phyloP scores from a whole-genome alignment of 371 early-diverging fungal species.

The Aphelidium insulamus region DNA sequence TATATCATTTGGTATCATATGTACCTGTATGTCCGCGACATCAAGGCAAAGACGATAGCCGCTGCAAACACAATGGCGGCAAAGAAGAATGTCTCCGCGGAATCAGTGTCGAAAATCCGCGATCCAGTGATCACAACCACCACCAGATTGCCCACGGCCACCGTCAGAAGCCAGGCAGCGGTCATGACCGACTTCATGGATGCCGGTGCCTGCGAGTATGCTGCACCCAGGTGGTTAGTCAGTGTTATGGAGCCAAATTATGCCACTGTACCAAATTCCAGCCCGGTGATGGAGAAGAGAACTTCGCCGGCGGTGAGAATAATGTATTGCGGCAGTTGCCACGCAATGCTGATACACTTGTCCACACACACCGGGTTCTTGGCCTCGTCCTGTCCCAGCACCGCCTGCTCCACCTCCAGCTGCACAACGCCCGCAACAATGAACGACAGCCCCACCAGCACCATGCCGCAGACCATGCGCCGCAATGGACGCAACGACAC shows the following conservation, averaged over 20 bases:
- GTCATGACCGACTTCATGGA: slow-evolving; percentile 8
- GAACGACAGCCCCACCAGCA: slow-evolving; percentile 1
- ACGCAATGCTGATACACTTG: slow-evolving; percentile 8
- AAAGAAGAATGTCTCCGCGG: slow-evolving; percentile 3
- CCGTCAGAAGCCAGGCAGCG: slow-evolving; percentile 14
- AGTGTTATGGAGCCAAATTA: too few species aligned
- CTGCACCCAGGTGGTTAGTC: too few species aligned
- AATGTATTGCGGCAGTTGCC: slow-evolving; percentile 20
- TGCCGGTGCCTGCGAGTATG: slow-evolving; percentile 10
- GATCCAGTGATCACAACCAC: slow-evolving; percentile 9
- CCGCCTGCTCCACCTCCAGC: neutral
- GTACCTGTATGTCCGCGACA: neutral
- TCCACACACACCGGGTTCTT: neutral
- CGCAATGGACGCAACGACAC: slow-evolving; percentile 3
- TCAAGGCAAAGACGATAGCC: neutral
- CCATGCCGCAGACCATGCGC: slow-evolving; percentile 12
- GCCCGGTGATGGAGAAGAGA: slow-evolving; percentile 14
- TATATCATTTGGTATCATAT: too few species aligned
- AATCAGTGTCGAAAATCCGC: slow-evolving; percentile 1
- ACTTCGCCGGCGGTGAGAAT: slow-evolving; percentile 16
- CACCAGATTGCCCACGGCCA: slow-evolving; percentile 17
- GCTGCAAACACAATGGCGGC: neutral
- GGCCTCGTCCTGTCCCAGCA: neutral
- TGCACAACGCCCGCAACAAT: slow-evolving; percentile 1
- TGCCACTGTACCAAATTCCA: slow-evolving; percentile 5